Evolutionary conservation across 2,329 filamentous ascomycete species (phyloP).

Genomic region (Aspergillus fischeri): DNA sequence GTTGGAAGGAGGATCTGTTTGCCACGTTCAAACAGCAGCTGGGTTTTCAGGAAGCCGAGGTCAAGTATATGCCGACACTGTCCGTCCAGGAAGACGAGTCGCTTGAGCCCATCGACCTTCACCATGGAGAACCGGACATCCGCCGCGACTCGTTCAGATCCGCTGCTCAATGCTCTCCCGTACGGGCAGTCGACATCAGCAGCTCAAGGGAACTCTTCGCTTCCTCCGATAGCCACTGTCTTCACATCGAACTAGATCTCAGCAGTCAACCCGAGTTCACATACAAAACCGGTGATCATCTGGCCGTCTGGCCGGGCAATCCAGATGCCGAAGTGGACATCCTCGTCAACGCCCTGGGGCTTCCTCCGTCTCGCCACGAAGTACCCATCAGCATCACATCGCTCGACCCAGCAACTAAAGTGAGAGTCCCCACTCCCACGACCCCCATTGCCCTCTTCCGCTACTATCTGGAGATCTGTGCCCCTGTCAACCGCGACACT

Average conservation of each 20-base stretch:
- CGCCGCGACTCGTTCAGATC: conserved; percentile 52
- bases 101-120: conserved; percentile 69
- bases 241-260: conserved; percentile 86
- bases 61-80: conserved; percentile 82
- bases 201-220: conserved; percentile 78
- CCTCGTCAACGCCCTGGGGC: not conserved
- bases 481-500: conserved; percentile 87
- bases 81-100: conserved; percentile 69
- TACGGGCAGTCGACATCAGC: conserved; percentile 78
- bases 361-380: conserved; percentile 16
- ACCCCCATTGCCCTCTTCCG: conserved; percentile 81
- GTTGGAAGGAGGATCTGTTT: conserved; percentile 97
- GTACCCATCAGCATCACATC: conserved; percentile 52
- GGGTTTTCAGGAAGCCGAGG: conserved; percentile 80
- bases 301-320: conserved; percentile 89
- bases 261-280: conserved; percentile 69
- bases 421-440: conserved; percentile 85
- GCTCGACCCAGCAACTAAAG: conserved; percentile 64
- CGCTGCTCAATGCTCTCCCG: conserved; percentile 62
- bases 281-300: conserved; percentile 93
- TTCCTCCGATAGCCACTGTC: conserved; percentile 74
- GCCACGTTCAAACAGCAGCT: conserved; percentile 69
- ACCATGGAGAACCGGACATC: conserved; percentile 83
- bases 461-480: conserved; percentile 90
- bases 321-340: conserved; percentile 64